Percentiles rank a stretch among this genome's conserved stretches.
phyloP scores from a whole-genome alignment of 2,329 filamentous ascomycete species.

The Talaromyces sp. region DNA sequence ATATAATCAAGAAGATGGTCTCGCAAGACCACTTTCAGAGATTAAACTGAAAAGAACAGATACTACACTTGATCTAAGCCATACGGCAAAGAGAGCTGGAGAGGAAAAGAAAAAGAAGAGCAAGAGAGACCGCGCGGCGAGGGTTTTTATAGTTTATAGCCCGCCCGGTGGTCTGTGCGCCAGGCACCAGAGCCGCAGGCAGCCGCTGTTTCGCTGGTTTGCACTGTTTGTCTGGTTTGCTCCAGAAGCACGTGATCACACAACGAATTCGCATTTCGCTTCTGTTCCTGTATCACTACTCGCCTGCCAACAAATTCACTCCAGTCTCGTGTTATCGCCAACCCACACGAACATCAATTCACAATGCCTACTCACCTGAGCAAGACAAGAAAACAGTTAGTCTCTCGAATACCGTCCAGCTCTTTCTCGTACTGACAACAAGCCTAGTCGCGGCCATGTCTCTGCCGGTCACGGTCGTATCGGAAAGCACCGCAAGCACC shows the following conservation, averaged over 20 bases:
- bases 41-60: slow-evolving; percentile 98
- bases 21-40: slow-evolving; percentile 77
- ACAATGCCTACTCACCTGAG: slow-evolving; percentile 46
- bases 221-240: slow-evolving; percentile 1
- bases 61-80: slow-evolving; percentile 92
- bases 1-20: slow-evolving; percentile 72
- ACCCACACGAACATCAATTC: not conserved
- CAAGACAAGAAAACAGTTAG: slow-evolving; percentile 42
- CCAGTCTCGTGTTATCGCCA: no score
- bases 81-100: slow-evolving; percentile 50
- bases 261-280: not conserved
- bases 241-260: slow-evolving; percentile 5
- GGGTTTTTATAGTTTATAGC: slow-evolving; percentile 34
- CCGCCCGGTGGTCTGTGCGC: slow-evolving; percentile 13
- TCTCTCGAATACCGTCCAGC: not conserved
- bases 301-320: not conserved
- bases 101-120: slow-evolving; percentile 35
- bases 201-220: not conserved
- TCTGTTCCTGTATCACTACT: no score
- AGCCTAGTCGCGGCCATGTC: slow-evolving; percentile 75
- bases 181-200: slow-evolving; percentile 3
- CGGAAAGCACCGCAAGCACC: slow-evolving; percentile 96
- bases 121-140: slow-evolving; percentile 19
- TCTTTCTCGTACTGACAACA: not conserved
- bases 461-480: slow-evolving; percentile 97